A percentile compares a stretch with the other conserved stretches of the same genome.
Evolutionary conservation across 108 stramenopile genomes (phyloP).

Genomic region (Conticribra guillardii): DNA sequence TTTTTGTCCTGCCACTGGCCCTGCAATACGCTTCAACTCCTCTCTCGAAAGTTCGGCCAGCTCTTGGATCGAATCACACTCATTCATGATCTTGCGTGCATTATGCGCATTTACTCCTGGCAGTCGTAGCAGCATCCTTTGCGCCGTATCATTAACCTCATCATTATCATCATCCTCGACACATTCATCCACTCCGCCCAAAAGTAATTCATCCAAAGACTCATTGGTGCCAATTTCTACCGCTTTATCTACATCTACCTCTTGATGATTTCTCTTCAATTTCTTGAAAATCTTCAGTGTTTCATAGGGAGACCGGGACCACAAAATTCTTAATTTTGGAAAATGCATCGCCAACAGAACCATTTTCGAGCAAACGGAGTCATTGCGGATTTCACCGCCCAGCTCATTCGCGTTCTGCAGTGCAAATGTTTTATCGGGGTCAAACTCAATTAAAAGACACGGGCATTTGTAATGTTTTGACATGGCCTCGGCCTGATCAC

Average conservation of each 20-base stretch:
- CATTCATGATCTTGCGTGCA: conserved; percentile 84
- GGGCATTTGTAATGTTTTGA: conserved; percentile 90
- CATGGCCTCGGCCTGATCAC: conserved; percentile 94
- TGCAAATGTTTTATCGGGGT: conserved; percentile 89
- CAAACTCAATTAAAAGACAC: conserved; percentile 93
- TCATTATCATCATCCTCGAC: conserved; percentile 74
- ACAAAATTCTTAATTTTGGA: conserved; percentile 92
- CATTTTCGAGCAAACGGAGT: conserved; percentile 89
- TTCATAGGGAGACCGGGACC: conserved; percentile 93
- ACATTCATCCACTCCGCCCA: conserved; percentile 41
- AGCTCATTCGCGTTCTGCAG: conserved; percentile 84
- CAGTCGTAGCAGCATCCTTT: conserved; percentile 87
- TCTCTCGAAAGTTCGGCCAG: conserved; percentile 78
- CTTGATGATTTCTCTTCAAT: conserved; percentile 83
- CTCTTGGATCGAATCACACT: conserved; percentile 83
- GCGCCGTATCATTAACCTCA: conserved; percentile 82
- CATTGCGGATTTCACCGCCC: conserved; percentile 80
- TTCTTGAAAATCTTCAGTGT: conserved; percentile 90
- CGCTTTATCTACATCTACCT: conserved; percentile 87
- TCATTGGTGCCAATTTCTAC: conserved; percentile 83
- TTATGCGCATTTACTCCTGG: conserved; percentile 90
- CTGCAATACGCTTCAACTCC: conserved; percentile 75
- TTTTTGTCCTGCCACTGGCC: conserved; percentile 86
- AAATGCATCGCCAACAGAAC: conserved; percentile 86
- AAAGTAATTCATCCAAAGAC: conserved; percentile 68